Conservation (phyloP, 352 stramenopile genomes). For the Phytophthora hybrid region DNA sequence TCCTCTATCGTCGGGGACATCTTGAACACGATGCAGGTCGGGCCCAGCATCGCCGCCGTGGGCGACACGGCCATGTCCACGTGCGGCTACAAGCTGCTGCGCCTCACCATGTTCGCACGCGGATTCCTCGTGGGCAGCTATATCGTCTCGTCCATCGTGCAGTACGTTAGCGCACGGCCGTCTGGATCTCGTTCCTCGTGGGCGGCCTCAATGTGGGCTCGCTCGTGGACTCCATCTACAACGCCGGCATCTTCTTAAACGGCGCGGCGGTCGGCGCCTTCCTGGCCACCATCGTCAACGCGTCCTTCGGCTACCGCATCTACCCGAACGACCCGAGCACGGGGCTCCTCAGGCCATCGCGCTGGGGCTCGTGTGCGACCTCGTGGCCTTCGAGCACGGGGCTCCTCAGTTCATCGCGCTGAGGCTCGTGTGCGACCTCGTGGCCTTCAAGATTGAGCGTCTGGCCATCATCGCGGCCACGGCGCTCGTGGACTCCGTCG, state of each 20-base stretch:
- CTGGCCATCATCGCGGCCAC: constrained; percentile 66
- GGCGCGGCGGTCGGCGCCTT: constrained; percentile 53
- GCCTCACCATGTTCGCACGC: too few species aligned
- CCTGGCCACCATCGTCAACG: constrained; percentile 54
- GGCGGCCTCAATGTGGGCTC: constrained; percentile 54
- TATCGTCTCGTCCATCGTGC: too few species aligned
- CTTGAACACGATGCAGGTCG: too few species aligned
- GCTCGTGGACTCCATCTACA: constrained; percentile 60
- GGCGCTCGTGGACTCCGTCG: constrained; percentile 51
- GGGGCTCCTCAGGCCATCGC: constrained; percentile 52
- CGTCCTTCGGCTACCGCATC: constrained; percentile 60
- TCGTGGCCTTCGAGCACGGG: too few species aligned
- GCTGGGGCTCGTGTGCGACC: constrained; percentile 50
- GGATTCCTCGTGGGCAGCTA: too few species aligned
- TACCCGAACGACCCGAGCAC: constrained; percentile 60
- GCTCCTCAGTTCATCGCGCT: too few species aligned
- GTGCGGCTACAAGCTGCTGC: too few species aligned
- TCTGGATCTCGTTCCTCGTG: constrained; percentile 62
- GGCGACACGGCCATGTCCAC: too few species aligned
- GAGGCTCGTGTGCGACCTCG: too few species aligned
- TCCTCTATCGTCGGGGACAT: too few species aligned
- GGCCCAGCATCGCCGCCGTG: too few species aligned
- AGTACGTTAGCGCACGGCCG: constrained; percentile 40
- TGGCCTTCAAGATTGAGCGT: constrained; percentile 57
- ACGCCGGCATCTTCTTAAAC: constrained; percentile 59